Evolutionary conservation across 208 protist species (phyloP).

Genomic region (Naegleria fowleri): DNA sequence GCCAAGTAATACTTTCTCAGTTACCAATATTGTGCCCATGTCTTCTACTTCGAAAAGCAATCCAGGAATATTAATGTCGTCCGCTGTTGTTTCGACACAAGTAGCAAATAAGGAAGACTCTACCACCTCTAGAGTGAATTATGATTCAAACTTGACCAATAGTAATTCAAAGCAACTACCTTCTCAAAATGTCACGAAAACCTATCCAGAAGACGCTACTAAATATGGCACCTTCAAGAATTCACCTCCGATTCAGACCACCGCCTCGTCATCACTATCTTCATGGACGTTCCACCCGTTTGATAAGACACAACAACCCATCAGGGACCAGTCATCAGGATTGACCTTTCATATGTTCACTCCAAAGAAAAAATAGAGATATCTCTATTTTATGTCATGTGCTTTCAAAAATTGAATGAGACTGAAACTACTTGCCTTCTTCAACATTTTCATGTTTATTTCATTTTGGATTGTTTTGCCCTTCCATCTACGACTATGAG

Average conservation of each 20-base stretch:
- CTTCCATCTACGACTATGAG: no score
- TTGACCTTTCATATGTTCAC: not conserved
- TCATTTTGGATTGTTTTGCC: no score
- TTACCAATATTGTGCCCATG: not conserved
- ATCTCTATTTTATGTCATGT: no score
- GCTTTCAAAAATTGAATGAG: no score
- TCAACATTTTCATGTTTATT: no score
- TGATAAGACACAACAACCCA: not conserved
- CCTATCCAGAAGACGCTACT: not conserved
- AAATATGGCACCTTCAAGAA: not conserved
- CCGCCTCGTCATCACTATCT: not conserved
- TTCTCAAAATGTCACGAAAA: not conserved
- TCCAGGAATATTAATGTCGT: no score
- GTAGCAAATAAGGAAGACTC: no score
- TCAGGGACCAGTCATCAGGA: not conserved
- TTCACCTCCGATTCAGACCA: no score
- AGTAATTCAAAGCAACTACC: not conserved
- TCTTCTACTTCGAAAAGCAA: no score
- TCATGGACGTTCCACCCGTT: not conserved
- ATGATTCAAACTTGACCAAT: not conserved
- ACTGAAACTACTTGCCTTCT: no score
- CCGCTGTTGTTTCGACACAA: no score
- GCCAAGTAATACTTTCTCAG: not conserved
- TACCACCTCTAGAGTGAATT: not conserved
- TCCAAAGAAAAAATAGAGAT: not conserved